A percentile compares a stretch with the other conserved stretches of the same genome.
These are phyloP conservation scores for Anacardium occidentale DNA, from an alignment of 345 rosid species.

Conservation along the genomic window DNA sequence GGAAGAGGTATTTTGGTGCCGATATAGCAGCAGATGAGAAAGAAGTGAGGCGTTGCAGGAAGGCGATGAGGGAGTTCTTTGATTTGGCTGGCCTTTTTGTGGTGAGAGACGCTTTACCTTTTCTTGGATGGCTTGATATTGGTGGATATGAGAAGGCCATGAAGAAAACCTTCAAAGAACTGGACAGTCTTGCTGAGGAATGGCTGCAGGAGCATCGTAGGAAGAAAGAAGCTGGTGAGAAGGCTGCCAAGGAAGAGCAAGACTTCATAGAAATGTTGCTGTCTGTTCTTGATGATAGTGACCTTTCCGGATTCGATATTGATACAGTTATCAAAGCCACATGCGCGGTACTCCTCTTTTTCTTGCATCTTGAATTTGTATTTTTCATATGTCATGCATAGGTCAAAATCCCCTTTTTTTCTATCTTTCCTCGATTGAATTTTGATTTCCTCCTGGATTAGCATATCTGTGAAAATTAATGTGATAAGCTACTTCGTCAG, in stretches of 20 bases:
- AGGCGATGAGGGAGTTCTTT: slow-evolving; percentile 21
- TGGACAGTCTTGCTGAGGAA: slow-evolving; percentile 19
- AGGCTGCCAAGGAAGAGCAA: slow-evolving; percentile 13
- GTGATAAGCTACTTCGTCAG: not conserved
- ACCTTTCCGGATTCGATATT: slow-evolving; percentile 29
- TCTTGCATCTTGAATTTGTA: not conserved
- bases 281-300: slow-evolving; percentile 21
- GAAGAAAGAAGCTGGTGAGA: slow-evolving; percentile 11
- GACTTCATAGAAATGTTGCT: slow-evolving; percentile 40
- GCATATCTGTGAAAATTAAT: not conserved
- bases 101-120: slow-evolving; percentile 31
- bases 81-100: slow-evolving; percentile 22
- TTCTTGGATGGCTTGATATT: slow-evolving; percentile 36
- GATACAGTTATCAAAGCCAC: slow-evolving; percentile 39
- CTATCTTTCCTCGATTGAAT: not conserved
- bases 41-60: slow-evolving; percentile 16
- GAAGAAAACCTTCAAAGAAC: slow-evolving; percentile 30
- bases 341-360: slow-evolving; percentile 22
- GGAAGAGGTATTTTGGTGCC: slow-evolving; percentile 30
- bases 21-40: slow-evolving; percentile 13
- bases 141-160: slow-evolving; percentile 41
- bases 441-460: not conserved
- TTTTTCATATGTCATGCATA: too few species aligned
- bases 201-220: slow-evolving; percentile 30
- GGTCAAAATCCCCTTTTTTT: too few species aligned